Conservation (phyloP, 225 moss, liverwort and hornwort species). For the Pseudoscleropodium purum region DNA sequence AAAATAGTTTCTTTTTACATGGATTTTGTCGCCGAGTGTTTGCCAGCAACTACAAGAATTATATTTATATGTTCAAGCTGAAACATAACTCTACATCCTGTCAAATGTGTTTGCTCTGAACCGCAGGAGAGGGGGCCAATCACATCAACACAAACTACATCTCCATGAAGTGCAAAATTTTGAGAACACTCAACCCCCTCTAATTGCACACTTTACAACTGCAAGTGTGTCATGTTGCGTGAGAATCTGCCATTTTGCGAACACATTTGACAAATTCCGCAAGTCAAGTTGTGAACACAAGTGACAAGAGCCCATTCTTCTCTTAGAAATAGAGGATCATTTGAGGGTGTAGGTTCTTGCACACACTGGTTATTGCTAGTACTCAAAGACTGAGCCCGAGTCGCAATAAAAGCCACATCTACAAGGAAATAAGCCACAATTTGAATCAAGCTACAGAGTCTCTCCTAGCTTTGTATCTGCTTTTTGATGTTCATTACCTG, state of each 20-base stretch:
- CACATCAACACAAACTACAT: neutral
- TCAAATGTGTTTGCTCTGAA: neutral
- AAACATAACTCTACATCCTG: neutral
- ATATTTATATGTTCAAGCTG: neutral
- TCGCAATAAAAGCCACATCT: neutral
- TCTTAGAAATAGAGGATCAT: neutral
- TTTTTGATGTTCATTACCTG: conserved; percentile 1
- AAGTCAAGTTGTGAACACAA: neutral
- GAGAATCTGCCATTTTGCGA: neutral
- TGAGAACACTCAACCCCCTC: neutral
- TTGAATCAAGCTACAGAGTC: neutral
- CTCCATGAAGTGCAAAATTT: neutral
- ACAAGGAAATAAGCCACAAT: neutral
- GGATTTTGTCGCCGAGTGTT: neutral
- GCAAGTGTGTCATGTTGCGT: neutral
- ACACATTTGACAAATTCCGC: neutral
- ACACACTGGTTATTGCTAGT: neutral
- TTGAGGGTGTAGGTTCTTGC: neutral
- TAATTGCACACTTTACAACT: neutral
- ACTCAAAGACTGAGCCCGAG: neutral
- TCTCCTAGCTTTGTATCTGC: neutral
- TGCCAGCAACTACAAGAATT: neutral
- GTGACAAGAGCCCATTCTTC: neutral
- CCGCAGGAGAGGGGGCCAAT: neutral
- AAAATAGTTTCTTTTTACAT: neutral